Evolutionary conservation across 768 basidiomycete genomes (phyloP).

Genomic region (Sutorius australiensis): DNA sequence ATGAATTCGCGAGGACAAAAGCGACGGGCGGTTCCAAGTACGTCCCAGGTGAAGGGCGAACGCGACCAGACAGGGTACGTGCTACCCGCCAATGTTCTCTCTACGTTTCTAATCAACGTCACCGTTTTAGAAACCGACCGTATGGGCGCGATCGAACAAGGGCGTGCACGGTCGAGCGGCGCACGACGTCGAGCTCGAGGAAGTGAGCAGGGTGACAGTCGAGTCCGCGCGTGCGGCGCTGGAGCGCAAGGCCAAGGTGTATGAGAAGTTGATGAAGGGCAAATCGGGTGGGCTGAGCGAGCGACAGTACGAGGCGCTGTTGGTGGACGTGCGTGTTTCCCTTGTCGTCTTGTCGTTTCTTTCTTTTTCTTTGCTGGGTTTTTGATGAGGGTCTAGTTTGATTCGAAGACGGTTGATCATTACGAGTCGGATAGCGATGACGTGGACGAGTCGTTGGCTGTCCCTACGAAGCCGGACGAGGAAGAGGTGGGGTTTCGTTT

Average conservation of each 20-base stretch:
- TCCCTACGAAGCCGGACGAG: constrained; percentile 42
- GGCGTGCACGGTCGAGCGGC: constrained; percentile 62
- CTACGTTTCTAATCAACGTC: background rate
- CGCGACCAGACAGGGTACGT: constrained; percentile 67
- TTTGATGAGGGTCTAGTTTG: constrained; percentile 48
- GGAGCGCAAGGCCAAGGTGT: constrained; percentile 76
- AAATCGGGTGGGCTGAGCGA: constrained; percentile 76
- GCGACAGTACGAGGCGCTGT: constrained; percentile 62
- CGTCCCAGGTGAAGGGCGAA: constrained; percentile 55
- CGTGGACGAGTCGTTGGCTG: constrained; percentile 69
- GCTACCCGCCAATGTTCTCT: background rate
- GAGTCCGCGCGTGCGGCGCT: constrained; percentile 69
- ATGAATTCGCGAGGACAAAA: constrained; percentile 64
- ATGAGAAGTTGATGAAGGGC: constrained; percentile 74
- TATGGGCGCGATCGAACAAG: constrained; percentile 75
- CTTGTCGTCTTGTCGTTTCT: background rate
- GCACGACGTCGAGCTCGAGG: constrained; percentile 70
- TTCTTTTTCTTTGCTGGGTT: background rate
- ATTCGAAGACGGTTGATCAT: constrained; percentile 48
- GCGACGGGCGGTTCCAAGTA: constrained; percentile 48
- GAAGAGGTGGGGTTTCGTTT: constrained; percentile 35
- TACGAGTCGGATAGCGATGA: constrained; percentile 74
- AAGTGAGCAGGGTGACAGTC: constrained; percentile 61
- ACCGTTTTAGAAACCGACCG: constrained; percentile 61
- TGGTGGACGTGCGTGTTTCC: constrained; percentile 66